A percentile compares a stretch with the other conserved stretches of the same genome.
These are phyloP conservation scores for Digitaria exilis DNA, from an alignment of 202 grass and related monocot genomes.

Conservation along the genomic window DNA sequence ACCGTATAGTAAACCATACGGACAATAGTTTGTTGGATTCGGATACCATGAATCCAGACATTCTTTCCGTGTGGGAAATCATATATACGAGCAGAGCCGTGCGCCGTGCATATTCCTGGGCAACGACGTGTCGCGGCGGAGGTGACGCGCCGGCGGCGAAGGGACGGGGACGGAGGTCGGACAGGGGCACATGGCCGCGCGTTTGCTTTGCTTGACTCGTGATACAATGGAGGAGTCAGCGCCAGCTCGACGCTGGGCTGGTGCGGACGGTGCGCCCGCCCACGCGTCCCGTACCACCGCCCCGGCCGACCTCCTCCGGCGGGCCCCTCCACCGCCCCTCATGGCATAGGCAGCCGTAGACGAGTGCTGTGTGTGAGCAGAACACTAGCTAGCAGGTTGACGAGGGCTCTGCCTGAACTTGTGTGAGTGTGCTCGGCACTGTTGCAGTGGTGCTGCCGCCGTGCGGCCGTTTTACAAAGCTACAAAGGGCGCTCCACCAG, in stretches of 20 bases:
- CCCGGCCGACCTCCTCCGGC: constrained; percentile 23
- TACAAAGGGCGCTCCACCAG: constrained; percentile 37
- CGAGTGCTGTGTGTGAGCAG: background rate
- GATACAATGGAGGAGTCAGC: constrained; percentile 19
- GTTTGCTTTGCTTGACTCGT: background rate
- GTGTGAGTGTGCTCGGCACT: constrained; percentile 9
- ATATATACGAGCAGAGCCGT: background rate
- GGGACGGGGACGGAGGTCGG: background rate
- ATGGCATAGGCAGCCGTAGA: constrained; percentile 27
- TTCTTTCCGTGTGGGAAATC: constrained; percentile 17
- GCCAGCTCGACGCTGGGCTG: background rate
- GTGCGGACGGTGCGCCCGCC: constrained; percentile 15
- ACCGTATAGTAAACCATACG: background rate
- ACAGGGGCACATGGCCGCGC: constrained; percentile 27
- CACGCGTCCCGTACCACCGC: constrained; percentile 33
- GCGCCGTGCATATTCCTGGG: background rate
- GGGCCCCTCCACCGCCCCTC: constrained; percentile 16
- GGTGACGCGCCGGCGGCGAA: constrained; percentile 20
- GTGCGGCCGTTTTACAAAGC: background rate
- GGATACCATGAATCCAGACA: constrained; percentile 21
- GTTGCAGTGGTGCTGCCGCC: background rate
- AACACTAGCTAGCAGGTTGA: background rate
- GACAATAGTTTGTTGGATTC: constrained; percentile 24
- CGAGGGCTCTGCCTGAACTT: too few relatives aligned
- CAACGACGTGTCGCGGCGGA: constrained; percentile 17